Conservation (phyloP, 805 yeast species). For the Debaryomyces prosopidis region DNA sequence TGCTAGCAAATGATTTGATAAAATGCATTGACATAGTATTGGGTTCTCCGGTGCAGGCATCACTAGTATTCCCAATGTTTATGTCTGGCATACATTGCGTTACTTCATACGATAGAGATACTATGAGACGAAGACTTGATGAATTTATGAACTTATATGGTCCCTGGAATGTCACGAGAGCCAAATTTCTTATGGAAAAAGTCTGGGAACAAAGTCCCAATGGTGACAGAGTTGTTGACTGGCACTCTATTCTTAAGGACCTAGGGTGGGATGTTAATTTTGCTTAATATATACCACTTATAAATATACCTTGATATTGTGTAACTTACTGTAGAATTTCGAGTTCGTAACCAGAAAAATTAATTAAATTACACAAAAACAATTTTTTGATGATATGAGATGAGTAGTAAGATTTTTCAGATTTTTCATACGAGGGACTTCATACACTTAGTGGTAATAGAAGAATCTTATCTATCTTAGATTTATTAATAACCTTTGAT, state of each 20-base stretch:
- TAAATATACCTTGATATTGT: neutral
- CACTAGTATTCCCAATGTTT: conserved; percentile 74
- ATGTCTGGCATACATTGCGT: conserved; percentile 73
- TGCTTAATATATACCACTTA: conserved; percentile 40
- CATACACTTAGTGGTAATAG: neutral
- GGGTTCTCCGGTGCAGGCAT: conserved; percentile 68
- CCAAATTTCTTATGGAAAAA: conserved; percentile 43
- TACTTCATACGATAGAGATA: conserved; percentile 49
- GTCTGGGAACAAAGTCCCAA: conserved; percentile 49
- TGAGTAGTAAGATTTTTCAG: conserved; percentile 10
- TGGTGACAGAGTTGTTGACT: conserved; percentile 67
- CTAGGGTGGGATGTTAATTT: conserved; percentile 80
- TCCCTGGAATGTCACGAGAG: conserved; percentile 59
- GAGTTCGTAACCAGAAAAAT: neutral
- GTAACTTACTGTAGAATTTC: neutral
- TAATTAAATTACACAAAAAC: conserved; percentile 7
- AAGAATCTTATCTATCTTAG: neutral
- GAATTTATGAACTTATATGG: conserved; percentile 61
- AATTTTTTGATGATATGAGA: conserved; percentile 8
- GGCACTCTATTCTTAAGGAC: conserved; percentile 65
- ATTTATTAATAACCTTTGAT: neutral
- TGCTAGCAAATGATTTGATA: conserved; percentile 52
- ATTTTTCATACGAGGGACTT: neutral
- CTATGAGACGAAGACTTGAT: conserved; percentile 53
- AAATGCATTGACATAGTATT: conserved; percentile 61